phyloP scores from a whole-genome alignment of 2,329 filamentous ascomycete species.

The Penicillium sp. region DNA sequence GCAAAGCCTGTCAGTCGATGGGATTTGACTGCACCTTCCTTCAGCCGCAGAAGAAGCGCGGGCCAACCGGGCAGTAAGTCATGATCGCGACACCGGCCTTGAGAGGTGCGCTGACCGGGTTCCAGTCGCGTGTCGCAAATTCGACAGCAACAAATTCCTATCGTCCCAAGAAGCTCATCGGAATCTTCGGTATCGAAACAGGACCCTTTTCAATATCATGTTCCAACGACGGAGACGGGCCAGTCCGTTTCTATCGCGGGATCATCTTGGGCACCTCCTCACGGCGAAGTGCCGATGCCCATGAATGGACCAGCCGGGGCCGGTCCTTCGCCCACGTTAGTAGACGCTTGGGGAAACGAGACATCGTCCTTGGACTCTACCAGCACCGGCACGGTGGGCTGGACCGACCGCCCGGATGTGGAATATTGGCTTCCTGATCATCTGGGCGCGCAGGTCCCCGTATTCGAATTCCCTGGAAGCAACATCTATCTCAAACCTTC shows the following conservation, averaged over 20 bases:
- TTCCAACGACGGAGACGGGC: constrained; percentile 19
- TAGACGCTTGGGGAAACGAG: constrained; percentile 24
- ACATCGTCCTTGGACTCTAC: constrained; percentile 22
- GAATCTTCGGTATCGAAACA: constrained; percentile 15
- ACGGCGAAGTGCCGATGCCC: constrained; percentile 20
- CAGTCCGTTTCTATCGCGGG: constrained; percentile 21
- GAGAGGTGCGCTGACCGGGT: constrained; percentile 5
- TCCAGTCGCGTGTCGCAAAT: constrained; percentile 41
- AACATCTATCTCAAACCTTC: constrained; percentile 36
- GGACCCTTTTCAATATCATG: constrained; percentile 25
- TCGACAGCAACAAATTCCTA: constrained; percentile 33
- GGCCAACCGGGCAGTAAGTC: constrained; percentile 39
- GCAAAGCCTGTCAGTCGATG: constrained; percentile 38
- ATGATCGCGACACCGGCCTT: constrained; percentile 7
- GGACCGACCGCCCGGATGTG: constrained; percentile 31
- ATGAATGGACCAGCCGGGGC: constrained; percentile 20
- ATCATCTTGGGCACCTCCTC: constrained; percentile 21
- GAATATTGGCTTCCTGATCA: constrained; percentile 39
- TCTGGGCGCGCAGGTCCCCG: constrained; percentile 32
- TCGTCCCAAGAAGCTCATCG: constrained; percentile 17
- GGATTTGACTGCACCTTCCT: constrained; percentile 44
- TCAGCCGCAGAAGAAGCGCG: constrained; percentile 43
- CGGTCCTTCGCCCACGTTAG: constrained; percentile 17
- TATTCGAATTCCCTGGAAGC: constrained; percentile 35
- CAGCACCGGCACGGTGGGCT: constrained; percentile 20